Conservation (phyloP, 2,329 filamentous ascomycete species). For the Didymella arachidicola region DNA sequence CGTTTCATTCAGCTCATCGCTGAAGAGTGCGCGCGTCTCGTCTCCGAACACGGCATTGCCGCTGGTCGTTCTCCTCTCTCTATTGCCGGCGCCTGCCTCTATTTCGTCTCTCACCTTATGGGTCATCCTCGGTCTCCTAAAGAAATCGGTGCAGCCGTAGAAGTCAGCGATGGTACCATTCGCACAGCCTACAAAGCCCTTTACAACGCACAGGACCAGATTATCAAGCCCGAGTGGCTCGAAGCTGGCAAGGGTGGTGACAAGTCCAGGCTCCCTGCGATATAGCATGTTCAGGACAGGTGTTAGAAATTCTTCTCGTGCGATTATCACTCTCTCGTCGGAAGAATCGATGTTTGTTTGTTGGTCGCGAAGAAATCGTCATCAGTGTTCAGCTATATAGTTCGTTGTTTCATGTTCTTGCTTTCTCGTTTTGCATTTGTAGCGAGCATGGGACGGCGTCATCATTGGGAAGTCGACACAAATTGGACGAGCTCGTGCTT, state of each 20-base stretch:
- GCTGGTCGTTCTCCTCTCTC: constrained; percentile 94
- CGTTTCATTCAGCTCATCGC: constrained; percentile 82
- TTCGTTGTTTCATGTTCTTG: not conserved
- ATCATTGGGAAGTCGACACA: not conserved
- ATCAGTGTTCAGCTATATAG: not conserved
- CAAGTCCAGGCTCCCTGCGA: constrained; percentile 59
- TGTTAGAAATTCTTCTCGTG: not conserved
- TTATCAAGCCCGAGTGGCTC: constrained; percentile 80
- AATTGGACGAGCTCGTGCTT: constrained; percentile 13
- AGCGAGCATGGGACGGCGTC: constrained; percentile 20
- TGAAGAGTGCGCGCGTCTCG: constrained; percentile 77
- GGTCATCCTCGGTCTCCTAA: constrained; percentile 80
- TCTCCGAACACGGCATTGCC: constrained; percentile 78
- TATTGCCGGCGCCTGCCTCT: constrained; percentile 94
- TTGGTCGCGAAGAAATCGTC: not conserved
- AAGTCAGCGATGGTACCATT: constrained; percentile 96
- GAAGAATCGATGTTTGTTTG: not conserved
- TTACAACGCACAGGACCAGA: constrained; percentile 73
- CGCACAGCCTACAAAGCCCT: constrained; percentile 93
- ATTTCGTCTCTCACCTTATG: constrained; percentile 90
- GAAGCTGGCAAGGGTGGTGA: constrained; percentile 68
- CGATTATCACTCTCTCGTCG: not conserved
- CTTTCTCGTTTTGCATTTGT: constrained; percentile 7
- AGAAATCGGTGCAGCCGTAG: constrained; percentile 82
- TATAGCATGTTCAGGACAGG: not conserved